Conservation (phyloP, 345 rosid species). For the Linum tenue region DNA sequence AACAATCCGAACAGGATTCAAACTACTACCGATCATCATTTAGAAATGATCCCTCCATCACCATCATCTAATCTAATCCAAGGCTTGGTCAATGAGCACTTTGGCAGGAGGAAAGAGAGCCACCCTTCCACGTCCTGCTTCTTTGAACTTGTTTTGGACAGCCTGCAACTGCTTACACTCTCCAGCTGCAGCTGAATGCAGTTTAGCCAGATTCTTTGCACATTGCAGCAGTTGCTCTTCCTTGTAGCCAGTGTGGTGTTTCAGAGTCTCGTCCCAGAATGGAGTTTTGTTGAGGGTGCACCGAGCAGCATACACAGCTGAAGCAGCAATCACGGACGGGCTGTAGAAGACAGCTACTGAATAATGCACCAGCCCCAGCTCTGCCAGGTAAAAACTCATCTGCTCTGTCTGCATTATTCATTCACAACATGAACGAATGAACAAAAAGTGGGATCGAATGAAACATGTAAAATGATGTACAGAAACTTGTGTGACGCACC, state of each 20-base stretch:
- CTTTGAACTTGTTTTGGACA: slow-evolving; percentile 49
- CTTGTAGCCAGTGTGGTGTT: slow-evolving; percentile 62
- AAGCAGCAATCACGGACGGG: slow-evolving; percentile 75
- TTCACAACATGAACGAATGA: neutral
- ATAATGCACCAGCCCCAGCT: slow-evolving; percentile 66
- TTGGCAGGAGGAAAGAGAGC: slow-evolving; percentile 54
- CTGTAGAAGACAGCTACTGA: slow-evolving; percentile 27
- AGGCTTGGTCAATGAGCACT: neutral
- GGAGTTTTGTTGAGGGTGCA: slow-evolving; percentile 56
- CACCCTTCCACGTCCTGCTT: slow-evolving; percentile 45
- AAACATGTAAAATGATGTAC: neutral
- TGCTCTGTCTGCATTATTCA: slow-evolving; percentile 46
- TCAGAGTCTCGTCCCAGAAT: slow-evolving; percentile 58
- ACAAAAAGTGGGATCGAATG: neutral
- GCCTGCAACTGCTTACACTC: slow-evolving; percentile 47
- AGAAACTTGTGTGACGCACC: slow-evolving; percentile 20
- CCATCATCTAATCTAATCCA: neutral
- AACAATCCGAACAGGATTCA: neutral
- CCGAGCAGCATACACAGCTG: slow-evolving; percentile 87
- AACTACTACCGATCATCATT: neutral
- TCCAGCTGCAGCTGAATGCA: slow-evolving; percentile 47
- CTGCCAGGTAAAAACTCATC: slow-evolving; percentile 66
- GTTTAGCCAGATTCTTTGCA: slow-evolving; percentile 45
- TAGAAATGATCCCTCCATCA: neutral
- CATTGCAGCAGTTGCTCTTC: slow-evolving; percentile 65